Base-by-base conservation (phyloP, 1,139 yeast genomes). In the Pichia terricola region DNA sequence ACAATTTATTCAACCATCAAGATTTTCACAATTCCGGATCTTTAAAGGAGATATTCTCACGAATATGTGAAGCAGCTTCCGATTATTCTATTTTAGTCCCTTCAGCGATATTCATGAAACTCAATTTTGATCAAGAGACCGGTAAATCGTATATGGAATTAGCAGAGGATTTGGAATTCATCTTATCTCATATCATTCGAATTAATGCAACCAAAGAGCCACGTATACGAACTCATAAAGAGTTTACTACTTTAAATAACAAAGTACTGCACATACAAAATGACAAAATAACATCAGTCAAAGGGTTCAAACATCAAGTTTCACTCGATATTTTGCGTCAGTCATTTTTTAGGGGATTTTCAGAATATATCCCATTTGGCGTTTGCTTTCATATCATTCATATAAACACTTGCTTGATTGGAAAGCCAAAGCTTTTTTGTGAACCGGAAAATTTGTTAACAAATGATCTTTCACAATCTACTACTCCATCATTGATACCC, bases 1-100 rank as follows among this genome's bases (percentile, higher is more conserved):
- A 83, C 61, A 70, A 79, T 44, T 61, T 84, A 28, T 82, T 84
- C 67, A 80, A 82, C 62, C 77, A 79, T 53, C 81, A 82, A 3
- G 68, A 73, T 42, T 75, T 80, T 8, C 54, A 63, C 6, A 71
- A 69, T 37, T 40, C 45, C 2, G 66, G 79, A 0, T 75, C 79
- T 3, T 62, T 81, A 47, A 73, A 70, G 48, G 71, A 69, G 37
- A 64, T 79, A 7, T 60, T 69, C 42, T 63, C 65, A 35, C 67
- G 66, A 55, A 55, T 79, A 37, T 60, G 68, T 22, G 51, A 55
- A 36, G 58, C 62, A 53, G 77, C 73, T 46, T 67, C 64, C 36
- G 73, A 73, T 28, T 79, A 70, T 58, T 70, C 82, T 4, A 59
- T 84, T 9, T 54, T 81, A 11, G 76, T 81, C 0, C 94, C 94